Evolutionary conservation across 768 basidiomycete species (phyloP), one percentile per base, ranked within the genome.

Genomic region (Udeniomyces megalosporus): DNA sequence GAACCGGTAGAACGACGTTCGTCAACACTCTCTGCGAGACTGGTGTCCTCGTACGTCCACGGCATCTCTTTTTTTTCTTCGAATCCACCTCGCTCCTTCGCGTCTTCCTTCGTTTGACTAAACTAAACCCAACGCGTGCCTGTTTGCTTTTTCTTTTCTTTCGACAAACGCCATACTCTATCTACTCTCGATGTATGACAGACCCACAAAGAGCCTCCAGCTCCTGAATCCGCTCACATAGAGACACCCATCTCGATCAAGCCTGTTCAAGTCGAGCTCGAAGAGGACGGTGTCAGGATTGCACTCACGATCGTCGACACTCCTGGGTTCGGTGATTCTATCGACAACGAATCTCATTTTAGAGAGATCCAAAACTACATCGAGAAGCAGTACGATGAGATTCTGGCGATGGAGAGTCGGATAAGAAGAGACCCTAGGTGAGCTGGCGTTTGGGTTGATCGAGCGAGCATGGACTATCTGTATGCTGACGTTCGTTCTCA

Each of bases 381-480:
- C 67, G 95, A 99, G 74, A 84, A 92, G 61, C 92, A 97, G 82
- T 97, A 97, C 75, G 95, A 99, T 66, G 92, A 97, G 69, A 93
- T 97, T 72, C 79, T 99, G 67, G 92, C 95, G 3, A 92, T 97
- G 74, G 95, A 99, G 77, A 92, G 88, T 57, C 82, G 95, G 68
- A 97, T 99, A 77, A 97, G 92, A 78, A 92, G 95, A 80, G 96
- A 96, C 76, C 92, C 93, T 29, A 86, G 95, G 38, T 42, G n/a
- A n/a, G n/a, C n/a, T n/a, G n/a, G n/a, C n/a, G n/a, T n/a, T n/a
- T n/a, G n/a, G n/a, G n/a, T n/a, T n/a, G n/a, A n/a, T n/a, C n/a
- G n/a, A n/a, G n/a, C n/a, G n/a, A n/a, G n/a, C n/a, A n/a, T n/a
- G n/a, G n/a, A n/a, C n/a, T n/a, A n/a, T n/a, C n/a, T n/a, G n/a